Conservation (phyloP, 805 yeast genomes). For the Candida glaebosa region DNA sequence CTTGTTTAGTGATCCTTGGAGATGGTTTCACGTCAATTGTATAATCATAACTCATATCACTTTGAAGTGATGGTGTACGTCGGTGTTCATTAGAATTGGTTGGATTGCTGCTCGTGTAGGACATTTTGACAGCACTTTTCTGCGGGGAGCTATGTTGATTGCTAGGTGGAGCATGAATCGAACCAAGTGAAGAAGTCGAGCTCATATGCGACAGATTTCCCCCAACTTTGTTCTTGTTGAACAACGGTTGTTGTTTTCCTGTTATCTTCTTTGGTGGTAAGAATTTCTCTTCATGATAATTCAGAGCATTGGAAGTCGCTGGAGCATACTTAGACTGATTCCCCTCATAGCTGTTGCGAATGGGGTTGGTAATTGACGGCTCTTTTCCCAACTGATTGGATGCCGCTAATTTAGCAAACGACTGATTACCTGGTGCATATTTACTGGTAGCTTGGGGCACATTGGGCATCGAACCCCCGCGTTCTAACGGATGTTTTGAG, state of each 20-base stretch:
- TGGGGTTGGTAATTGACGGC: not conserved
- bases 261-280: conserved; percentile 2
- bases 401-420: not conserved
- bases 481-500: not conserved
- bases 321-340: conserved; percentile 2
- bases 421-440: conserved; percentile 10
- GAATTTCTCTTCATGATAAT: not conserved
- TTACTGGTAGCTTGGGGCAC: conserved; percentile 7
- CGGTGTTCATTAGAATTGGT: conserved; percentile 10
- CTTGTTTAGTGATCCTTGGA: conserved; percentile 6
- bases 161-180: not conserved
- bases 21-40: conserved; percentile 23
- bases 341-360: not conserved
- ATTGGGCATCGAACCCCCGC: conserved; percentile 3
- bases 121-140: not conserved
- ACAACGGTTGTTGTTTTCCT: not conserved
- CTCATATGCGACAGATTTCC: conserved; percentile 1
- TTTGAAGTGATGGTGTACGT: conserved; percentile 28
- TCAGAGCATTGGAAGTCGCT: not conserved
- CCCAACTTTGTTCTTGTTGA: not conserved
- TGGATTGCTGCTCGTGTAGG: not conserved
- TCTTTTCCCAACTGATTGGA: conserved; percentile 1
- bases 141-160: conserved; percentile 3
- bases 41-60: conserved; percentile 30
- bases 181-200: conserved; percentile 2